Evolutionary conservation across 257 asterid species (phyloP), one percentile per base, ranked within the genome.

Genomic region (Capsicum pubescens): DNA sequence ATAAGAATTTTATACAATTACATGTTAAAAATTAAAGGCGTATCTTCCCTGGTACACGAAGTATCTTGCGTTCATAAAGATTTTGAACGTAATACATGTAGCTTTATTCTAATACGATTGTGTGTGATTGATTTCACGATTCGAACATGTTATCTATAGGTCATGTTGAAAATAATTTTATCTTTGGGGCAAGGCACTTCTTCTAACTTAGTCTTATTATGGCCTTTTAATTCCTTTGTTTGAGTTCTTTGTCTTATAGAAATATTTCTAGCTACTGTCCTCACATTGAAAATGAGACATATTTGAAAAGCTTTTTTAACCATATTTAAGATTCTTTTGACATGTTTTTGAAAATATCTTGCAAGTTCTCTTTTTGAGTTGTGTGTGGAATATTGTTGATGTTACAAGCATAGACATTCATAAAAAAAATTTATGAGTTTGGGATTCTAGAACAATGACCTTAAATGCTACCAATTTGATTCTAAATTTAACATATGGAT

Each of bases 91-190:
- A 36, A 66, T 8, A 1, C 36, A 67, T 19, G 1, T 19, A 14
- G 0, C 0, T 1, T 1, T 68, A 15, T 15, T 6, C 0, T 68
- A 9, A 36, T 0, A 1, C 3, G 36, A 0, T 0, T 1, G 36
- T 3, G 0, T 3, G 3, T 15, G 36, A 3, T n/a, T 68, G 3
- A 68, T 67, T 68, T 3, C 46, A 36, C 3, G 3, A 68, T 1
- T 35, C 1, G 0, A 67, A 68, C 21, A 0, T 3, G 0, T 36
- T 21, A 15, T 9, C 9, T 12, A 32, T 35, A 26, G 32, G 32
- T 26, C 32, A 32, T 13, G 3, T 66, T 21, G 15, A 3, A 36
- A 1, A 7, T 5, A 14, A 68, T 36, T 2, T 66, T 32, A 66
- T 8, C 12, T 0, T 6, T 63, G n/a, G 3, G 32, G 3, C 0